Evolutionary conservation across 805 yeast species (phyloP), one percentile per base, ranked within the genome.

Genomic region (Clavispora asparagi): DNA sequence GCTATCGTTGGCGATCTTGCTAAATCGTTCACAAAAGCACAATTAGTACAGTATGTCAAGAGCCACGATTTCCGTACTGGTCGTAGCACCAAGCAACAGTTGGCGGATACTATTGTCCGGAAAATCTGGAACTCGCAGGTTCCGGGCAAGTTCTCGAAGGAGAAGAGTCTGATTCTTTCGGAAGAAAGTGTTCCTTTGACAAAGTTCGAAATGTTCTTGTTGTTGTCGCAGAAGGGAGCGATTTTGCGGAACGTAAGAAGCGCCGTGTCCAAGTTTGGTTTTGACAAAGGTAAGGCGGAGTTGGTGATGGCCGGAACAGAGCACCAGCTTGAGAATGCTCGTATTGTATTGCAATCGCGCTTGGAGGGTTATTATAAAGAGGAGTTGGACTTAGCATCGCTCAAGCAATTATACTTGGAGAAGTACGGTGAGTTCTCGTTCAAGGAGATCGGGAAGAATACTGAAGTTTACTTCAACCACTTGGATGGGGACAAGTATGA

Each of bases 261-360:
- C 41, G 62, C 68, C 1, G 81, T 79, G 1, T 69, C 72, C 4
- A 55, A 61, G 40, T 60, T 77, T 31, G 51, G 61, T 6, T 64
- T 76, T 32, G 64, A 63, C 35, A 56, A 70, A 1, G 59, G 57
- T 14, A 63, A 60, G 30, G 25, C 40, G 1, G 50, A 48, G 39
- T 61, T 77, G 16, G 50, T 62, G 9, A 61, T 77, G 13, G 49
- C 60, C n/a, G 76, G 79, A 7, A 68, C 78, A 0, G 63, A 59
- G 6, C 51, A 58, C 17, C 78, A 77, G 32, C 62, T 70, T 32
- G 62, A 65, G 25, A 76, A 73, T 63, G 76, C 78, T 17, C 62
- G 65, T 45, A 68, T 77, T 29, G 63, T 68, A n/a, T 55, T 76
- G 40, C 58, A 58, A 33, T 54, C 61, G 3, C 58, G 63, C 27